Evolutionary conservation across 2,329 filamentous ascomycete species (phyloP).

Genomic region (Aspergillus jensenii): DNA sequence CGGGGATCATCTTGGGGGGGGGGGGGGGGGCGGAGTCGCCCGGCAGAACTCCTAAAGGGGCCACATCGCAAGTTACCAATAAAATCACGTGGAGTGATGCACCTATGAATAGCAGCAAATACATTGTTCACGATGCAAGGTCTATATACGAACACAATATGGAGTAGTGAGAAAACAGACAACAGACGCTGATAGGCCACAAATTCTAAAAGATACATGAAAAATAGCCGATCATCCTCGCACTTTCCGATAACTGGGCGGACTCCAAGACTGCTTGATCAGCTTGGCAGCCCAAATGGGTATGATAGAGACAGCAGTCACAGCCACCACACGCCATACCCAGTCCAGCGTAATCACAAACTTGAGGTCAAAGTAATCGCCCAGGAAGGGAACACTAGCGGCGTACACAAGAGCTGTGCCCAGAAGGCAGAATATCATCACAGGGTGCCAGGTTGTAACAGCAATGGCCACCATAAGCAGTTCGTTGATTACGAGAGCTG

Average conservation of each 20-base stretch:
- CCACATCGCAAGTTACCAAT: not conserved
- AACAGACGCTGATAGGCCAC: not conserved
- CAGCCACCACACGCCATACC: slow-evolving; percentile 81
- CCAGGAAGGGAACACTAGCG: slow-evolving; percentile 80
- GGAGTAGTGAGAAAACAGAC: not conserved
- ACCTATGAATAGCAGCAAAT: not conserved
- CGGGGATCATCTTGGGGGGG: not conserved
- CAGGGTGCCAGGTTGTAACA: slow-evolving; percentile 93
- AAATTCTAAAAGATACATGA: slow-evolving; percentile 4
- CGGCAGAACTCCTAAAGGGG: slow-evolving; percentile 5
- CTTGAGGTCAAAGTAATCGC: slow-evolving; percentile 81
- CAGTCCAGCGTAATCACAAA: slow-evolving; percentile 81
- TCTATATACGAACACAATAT: slow-evolving; percentile 13
- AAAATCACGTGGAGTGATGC: not conserved
- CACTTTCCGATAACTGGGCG: slow-evolving; percentile 93
- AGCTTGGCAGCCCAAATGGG: slow-evolving; percentile 87
- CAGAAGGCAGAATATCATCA: slow-evolving; percentile 82
- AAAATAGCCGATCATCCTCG: slow-evolving; percentile 31
- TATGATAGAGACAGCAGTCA: slow-evolving; percentile 75
- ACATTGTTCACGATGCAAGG: not conserved
- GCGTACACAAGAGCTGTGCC: slow-evolving; percentile 81
- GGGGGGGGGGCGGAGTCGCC: not conserved
- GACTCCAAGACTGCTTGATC: slow-evolving; percentile 79
- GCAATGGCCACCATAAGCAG: slow-evolving; percentile 96
- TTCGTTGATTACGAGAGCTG: slow-evolving; percentile 89